Conservation (phyloP, 768 basidiomycete species). For the Porpolomopsis calyptriformis region DNA sequence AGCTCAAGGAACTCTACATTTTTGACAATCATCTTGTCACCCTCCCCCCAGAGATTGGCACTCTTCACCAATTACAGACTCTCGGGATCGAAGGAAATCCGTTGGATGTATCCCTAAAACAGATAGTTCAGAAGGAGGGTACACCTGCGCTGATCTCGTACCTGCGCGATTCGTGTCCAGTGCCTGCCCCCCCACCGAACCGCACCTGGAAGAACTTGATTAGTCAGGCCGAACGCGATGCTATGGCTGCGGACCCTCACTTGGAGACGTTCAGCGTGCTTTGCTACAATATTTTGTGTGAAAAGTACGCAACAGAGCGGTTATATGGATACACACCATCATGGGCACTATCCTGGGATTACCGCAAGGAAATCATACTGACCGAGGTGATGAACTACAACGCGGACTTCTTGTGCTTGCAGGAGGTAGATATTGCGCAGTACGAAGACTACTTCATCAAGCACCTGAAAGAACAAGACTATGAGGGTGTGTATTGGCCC, state of each 20-base stretch:
- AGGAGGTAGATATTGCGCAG: conserved; percentile 88
- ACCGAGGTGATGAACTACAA: conserved; percentile 72
- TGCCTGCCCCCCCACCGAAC: conserved; percentile 69
- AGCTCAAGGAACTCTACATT: conserved; percentile 83
- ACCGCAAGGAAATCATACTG: conserved; percentile 80
- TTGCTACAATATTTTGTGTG: conserved; percentile 92
- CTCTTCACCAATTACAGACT: conserved; percentile 82
- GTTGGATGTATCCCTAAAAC: conserved; percentile 63
- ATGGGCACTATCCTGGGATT: conserved; percentile 96
- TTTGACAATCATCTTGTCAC: conserved; percentile 92
- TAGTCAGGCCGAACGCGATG: conserved; percentile 47
- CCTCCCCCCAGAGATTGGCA: conserved; percentile 82
- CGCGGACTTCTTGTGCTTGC: conserved; percentile 86
- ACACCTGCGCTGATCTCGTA: conserved; percentile 78
- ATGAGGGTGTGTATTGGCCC: conserved; percentile 86
- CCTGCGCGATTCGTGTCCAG: conserved; percentile 88
- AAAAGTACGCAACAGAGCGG: conserved; percentile 76
- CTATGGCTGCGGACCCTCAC: conserved; percentile 47
- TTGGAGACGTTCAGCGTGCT: conserved; percentile 73
- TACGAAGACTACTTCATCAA: conserved; percentile 87
- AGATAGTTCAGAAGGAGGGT: conserved; percentile 89
- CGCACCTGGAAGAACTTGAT: conserved; percentile 66
- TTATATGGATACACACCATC: conserved; percentile 94
- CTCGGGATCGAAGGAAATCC: conserved; percentile 98
- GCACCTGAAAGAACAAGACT: conserved; percentile 61